Evolutionary conservation across 2,329 filamentous ascomycete species (phyloP).

Genomic region (Monilinia polystroma): DNA sequence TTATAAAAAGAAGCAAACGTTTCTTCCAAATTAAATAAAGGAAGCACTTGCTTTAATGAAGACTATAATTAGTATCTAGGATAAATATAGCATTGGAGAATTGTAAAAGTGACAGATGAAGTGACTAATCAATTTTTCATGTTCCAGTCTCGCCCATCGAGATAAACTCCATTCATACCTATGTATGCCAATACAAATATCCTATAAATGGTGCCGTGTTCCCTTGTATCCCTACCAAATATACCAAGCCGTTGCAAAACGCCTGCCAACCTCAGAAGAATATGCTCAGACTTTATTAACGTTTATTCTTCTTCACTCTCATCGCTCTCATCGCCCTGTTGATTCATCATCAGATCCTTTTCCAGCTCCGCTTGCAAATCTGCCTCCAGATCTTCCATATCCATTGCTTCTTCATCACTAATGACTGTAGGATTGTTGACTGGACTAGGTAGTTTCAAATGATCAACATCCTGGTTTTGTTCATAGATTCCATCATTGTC

Average conservation of each 20-base stretch:
- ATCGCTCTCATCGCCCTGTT: constrained; percentile 34
- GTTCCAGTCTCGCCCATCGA: background rate
- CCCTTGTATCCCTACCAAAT: background rate
- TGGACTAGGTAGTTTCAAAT: constrained; percentile 55
- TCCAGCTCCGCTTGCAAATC: constrained; percentile 39
- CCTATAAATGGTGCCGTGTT: background rate
- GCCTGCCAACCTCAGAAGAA: background rate
- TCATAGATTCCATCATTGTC: constrained; percentile 47
- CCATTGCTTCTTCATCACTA: constrained; percentile 37
- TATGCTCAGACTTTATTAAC: background rate
- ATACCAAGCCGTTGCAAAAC: background rate
- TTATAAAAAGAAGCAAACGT: background rate
- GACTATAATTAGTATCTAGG: background rate
- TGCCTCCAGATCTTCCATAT: constrained; percentile 39
- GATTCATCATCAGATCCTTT: constrained; percentile 13
- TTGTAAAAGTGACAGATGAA: background rate
- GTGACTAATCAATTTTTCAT: background rate
- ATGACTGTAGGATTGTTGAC: constrained; percentile 43
- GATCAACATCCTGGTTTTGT: constrained; percentile 41
- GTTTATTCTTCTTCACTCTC: constrained; percentile 41
- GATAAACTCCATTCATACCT: background rate
- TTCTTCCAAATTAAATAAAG: background rate
- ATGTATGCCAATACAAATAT: constrained; percentile 11
- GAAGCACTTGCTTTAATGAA: constrained; percentile 10
- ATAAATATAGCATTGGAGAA: background rate